Evolutionary conservation across 1,284 basidiomycete genomes (phyloP), one percentile per base, ranked within the genome.

Genomic region (Takashimella koratensis): DNA sequence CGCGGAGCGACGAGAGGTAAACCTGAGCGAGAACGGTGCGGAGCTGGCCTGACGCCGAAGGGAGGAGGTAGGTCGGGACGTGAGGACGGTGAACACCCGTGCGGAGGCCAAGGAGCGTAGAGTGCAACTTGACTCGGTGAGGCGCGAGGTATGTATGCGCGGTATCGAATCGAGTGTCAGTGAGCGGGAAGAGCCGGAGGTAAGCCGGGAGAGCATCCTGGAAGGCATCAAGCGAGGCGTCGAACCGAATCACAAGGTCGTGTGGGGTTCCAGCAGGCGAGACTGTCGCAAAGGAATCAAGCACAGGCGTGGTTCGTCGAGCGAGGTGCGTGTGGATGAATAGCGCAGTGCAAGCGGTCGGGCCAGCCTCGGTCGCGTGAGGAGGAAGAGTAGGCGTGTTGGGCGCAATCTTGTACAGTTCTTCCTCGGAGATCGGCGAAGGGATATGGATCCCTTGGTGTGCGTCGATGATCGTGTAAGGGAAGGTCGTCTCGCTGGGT

Each of bases 251-350:
- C 6, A 71, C 64, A 5, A 69, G 62, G 43, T 68, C 68, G 48
- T 66, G 63, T 1, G 64, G 64, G 3, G 66, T 67, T 8, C 66
- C 63, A 2, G 61, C 54, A 3, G 68, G 63, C 3, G 67, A 63
- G 19, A 70, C 59, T 10, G 64, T 66, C 5, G 68, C 68, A 44
- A 71, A 67, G 2, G 69, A 66, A 52, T 74, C 70, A 47, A 74
- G 60, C 20, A 74, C 64, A 2, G 66, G 64, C 2, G 68, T 70
- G 36, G 71, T 62, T 3, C 66, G 56, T 22, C 67, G 64, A 20
- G 69, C 62, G 22, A 74, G 65, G 52, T 71, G 70, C 2, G 70
- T 64, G 56, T 68, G 63, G 43, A 71, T 66, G 58, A 71, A 68
- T 16, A 74, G 60, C 2, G 70, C 66, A 12, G 69, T 70, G 51